phyloP scores from a whole-genome alignment of 805 yeast genomes.

The Sungouiella thailandica region DNA sequence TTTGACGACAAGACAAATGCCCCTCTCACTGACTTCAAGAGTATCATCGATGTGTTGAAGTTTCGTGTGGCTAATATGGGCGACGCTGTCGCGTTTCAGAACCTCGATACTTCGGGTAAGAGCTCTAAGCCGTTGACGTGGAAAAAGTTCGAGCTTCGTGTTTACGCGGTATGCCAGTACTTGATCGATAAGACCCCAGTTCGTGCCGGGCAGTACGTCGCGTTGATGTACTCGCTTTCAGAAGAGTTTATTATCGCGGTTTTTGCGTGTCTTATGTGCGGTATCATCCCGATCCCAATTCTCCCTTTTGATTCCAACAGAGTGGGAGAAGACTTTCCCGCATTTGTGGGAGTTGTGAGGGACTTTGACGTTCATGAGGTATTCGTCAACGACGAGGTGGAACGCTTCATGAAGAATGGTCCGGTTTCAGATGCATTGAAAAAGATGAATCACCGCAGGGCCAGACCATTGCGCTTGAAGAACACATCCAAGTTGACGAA shows the following conservation, averaged over 20 bases:
- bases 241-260: constrained; percentile 83
- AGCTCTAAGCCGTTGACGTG: constrained; percentile 48
- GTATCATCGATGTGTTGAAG: constrained; percentile 69
- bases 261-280: constrained; percentile 81
- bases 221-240: constrained; percentile 78
- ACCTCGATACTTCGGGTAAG: constrained; percentile 32
- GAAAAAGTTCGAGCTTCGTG: constrained; percentile 74
- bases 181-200: constrained; percentile 62
- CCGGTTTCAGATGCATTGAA: constrained; percentile 58
- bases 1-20: constrained; percentile 73
- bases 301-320: constrained; percentile 64
- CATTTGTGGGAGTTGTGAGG: constrained; percentile 57
- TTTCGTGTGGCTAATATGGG: constrained; percentile 71
- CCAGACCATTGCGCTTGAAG: constrained; percentile 48
- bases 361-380: constrained; percentile 70
- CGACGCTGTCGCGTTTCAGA: constrained; percentile 73
- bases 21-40: constrained; percentile 66
- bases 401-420: constrained; percentile 61
- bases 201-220: constrained; percentile 65
- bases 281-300: constrained; percentile 73
- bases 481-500: constrained; percentile 60
- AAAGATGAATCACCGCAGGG: constrained; percentile 30
- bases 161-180: constrained; percentile 70
- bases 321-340: constrained; percentile 67
- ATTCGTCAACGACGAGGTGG: constrained; percentile 75